A percentile compares a stretch with the other conserved stretches of the same genome.
These are phyloP conservation scores for Aspergillus pseudoviridinutans DNA, from an alignment of 2,329 filamentous ascomycete species.

Conservation along the genomic window DNA sequence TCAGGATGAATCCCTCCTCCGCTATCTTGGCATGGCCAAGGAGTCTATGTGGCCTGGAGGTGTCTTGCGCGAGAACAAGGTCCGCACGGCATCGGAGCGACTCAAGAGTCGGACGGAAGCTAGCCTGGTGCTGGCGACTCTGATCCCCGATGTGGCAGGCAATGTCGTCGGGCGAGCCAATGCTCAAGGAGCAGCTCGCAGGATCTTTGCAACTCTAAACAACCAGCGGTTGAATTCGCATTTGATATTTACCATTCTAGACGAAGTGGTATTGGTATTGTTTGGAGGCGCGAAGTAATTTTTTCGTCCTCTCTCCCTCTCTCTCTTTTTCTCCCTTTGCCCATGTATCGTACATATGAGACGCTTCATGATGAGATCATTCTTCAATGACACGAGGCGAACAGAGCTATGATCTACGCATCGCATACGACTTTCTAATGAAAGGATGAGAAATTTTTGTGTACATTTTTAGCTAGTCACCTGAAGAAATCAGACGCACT, in stretches of 20 bases:
- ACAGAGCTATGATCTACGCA: background rate
- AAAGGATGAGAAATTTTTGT: background rate
- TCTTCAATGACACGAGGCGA: background rate
- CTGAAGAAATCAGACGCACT: background rate
- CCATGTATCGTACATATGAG: background rate
- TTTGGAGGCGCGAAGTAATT: conserved; percentile 44
- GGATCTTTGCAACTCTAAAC: conserved; percentile 86
- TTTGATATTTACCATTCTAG: conserved; percentile 65
- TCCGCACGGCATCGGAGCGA: conserved; percentile 69
- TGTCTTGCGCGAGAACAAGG: conserved; percentile 45
- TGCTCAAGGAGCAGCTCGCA: conserved; percentile 82
- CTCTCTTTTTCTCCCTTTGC: background rate
- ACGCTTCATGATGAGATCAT: background rate
- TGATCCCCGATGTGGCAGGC: conserved; percentile 85
- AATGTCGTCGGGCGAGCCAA: conserved; percentile 92
- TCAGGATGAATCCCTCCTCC: conserved; percentile 73
- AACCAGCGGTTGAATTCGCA: conserved; percentile 81
- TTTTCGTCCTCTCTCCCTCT: background rate
- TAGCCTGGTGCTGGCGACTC: conserved; percentile 78
- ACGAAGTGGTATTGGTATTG: conserved; percentile 64
- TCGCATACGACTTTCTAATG: background rate
- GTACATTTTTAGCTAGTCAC: background rate
- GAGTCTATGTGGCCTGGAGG: conserved; percentile 72
- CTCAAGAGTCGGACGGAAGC: conserved; percentile 80
- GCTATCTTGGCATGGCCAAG: conserved; percentile 69